Percentiles rank a stretch among this genome's conserved stretches.
Conservation (phyloP, 2,329 filamentous ascomycete genomes). For the Volutella citrinella region DNA sequence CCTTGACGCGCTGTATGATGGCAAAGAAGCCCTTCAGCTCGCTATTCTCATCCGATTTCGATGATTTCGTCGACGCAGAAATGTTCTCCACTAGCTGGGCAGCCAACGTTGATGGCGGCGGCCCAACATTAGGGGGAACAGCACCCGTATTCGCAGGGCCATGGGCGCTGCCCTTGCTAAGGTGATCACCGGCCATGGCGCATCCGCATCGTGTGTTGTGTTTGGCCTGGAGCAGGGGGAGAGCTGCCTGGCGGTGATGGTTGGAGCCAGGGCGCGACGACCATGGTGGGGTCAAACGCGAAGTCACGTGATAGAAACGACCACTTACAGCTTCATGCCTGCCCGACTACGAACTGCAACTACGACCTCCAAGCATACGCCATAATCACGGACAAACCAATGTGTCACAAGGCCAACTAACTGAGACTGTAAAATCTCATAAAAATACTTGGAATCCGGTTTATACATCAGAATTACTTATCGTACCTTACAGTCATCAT, state of each 20-base stretch:
- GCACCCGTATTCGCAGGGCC: constrained; percentile 16
- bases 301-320: constrained; percentile 16
- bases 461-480: constrained; percentile 7
- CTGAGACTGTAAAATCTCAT: no score
- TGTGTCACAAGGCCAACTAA: neutral
- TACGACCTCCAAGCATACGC: neutral
- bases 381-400: no score
- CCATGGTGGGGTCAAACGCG: constrained; percentile 16
- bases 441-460: no score
- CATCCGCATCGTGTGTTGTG: constrained; percentile 21
- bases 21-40: constrained; percentile 70
- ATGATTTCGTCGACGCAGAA: constrained; percentile 59
- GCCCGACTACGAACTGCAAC: neutral
- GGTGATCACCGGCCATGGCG: constrained; percentile 27
- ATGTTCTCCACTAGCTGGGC: constrained; percentile 84
- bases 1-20: constrained; percentile 53
- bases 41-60: constrained; percentile 63
- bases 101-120: constrained; percentile 77
- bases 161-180: constrained; percentile 15
- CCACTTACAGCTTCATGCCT: no score
- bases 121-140: constrained; percentile 20
- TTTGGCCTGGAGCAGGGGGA: constrained; percentile 1
- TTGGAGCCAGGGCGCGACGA: constrained; percentile 17
- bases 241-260: neutral
- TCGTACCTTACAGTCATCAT: constrained; percentile 35